These are phyloP conservation scores for Aspergillus sp. DNA, from an alignment of 2,329 filamentous ascomycete genomes.

Conservation along the genomic window DNA sequence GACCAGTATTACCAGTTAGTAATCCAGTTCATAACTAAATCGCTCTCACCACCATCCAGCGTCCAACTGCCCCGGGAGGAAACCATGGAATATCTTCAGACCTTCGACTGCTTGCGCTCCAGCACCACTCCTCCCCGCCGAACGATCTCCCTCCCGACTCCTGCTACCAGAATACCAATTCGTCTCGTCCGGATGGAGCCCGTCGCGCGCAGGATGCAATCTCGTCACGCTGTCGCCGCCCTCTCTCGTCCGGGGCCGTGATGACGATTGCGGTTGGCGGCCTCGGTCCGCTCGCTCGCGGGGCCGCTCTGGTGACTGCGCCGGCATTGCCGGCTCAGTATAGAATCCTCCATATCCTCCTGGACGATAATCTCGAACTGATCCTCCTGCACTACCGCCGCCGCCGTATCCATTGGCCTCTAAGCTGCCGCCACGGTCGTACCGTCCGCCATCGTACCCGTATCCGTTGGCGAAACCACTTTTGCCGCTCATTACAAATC, in stretches of 20 bases:
- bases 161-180: conserved; percentile 14
- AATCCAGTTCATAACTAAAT: neutral
- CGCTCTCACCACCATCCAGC: no score
- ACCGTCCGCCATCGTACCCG: conserved; percentile 28
- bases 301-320: conserved; percentile 24
- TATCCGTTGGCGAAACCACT: conserved; percentile 31
- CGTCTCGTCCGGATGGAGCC: conserved; percentile 16
- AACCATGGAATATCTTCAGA: conserved; percentile 10
- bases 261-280: conserved; percentile 22
- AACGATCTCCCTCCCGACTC: conserved; percentile 13
- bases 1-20: conserved; percentile 3
- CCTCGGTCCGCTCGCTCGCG: conserved; percentile 26
- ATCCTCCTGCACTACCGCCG: conserved; percentile 10
- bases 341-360: conserved; percentile 41
- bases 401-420: conserved; percentile 27
- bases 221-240: conserved; percentile 16
- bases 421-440: conserved; percentile 25
- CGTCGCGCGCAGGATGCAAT: conserved; percentile 20
- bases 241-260: conserved; percentile 29
- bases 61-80: no score
- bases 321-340: conserved; percentile 20
- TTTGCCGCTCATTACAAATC: conserved; percentile 29
- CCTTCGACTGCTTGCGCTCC: conserved; percentile 31
- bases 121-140: conserved; percentile 8
- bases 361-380: conserved; percentile 28